phyloP scores from a whole-genome alignment of 2,329 filamentous ascomycete species.

The Apiospora saccharicola region DNA sequence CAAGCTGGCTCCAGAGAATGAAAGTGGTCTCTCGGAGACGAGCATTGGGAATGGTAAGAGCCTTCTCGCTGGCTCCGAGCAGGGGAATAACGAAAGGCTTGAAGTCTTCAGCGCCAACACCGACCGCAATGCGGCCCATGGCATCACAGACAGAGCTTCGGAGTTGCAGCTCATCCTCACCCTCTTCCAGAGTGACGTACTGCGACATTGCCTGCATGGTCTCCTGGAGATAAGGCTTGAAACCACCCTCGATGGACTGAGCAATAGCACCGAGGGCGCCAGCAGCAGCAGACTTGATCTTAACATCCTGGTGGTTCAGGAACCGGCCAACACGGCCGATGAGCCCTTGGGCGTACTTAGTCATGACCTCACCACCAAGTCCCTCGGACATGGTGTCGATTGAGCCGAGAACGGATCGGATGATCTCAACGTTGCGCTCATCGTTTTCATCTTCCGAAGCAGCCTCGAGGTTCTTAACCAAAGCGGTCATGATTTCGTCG shows the following conservation, averaged over 20 bases:
- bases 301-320: constrained; percentile 83
- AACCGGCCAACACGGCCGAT: constrained; percentile 86
- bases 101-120: constrained; percentile 86
- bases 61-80: constrained; percentile 93
- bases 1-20: constrained; percentile 93
- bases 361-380: constrained; percentile 81
- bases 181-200: constrained; percentile 86
- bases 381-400: constrained; percentile 91
- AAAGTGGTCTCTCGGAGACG: constrained; percentile 95
- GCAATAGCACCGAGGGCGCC: constrained; percentile 92
- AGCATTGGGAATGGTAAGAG: constrained; percentile 85
- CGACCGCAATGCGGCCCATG: constrained; percentile 89
- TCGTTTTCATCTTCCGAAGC: constrained; percentile 73
- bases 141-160: constrained; percentile 90
- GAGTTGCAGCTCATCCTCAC: constrained; percentile 87
- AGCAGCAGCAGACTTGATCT: constrained; percentile 88
- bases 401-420: constrained; percentile 88
- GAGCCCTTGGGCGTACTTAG: constrained; percentile 81
- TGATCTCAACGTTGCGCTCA: constrained; percentile 83
- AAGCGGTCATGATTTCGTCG: constrained; percentile 79
- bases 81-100: constrained; percentile 89
- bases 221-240: constrained; percentile 89
- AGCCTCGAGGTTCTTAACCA: constrained; percentile 88
- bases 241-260: constrained; percentile 80
- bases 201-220: constrained; percentile 89